These are phyloP conservation scores for Candida sanyiensis DNA, from an alignment of 805 yeast species.

Conservation along the genomic window DNA sequence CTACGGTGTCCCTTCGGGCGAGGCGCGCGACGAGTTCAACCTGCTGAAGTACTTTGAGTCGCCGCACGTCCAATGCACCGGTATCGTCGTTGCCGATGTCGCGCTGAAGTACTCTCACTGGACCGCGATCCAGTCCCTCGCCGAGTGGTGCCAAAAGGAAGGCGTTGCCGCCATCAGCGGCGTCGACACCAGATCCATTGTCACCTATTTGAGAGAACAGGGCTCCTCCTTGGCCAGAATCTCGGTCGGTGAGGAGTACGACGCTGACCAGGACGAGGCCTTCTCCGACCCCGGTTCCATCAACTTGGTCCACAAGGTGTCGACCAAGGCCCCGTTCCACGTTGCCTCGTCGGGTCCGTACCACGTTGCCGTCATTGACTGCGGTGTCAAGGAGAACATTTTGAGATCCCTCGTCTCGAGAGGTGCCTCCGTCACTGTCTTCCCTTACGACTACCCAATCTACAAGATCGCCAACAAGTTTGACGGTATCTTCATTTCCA, in stretches of 20 bases:
- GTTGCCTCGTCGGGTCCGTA: constrained; percentile 58
- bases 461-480: constrained; percentile 86
- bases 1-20: constrained; percentile 92
- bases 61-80: constrained; percentile 87
- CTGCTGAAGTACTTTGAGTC: constrained; percentile 87
- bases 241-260: constrained; percentile 85
- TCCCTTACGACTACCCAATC: constrained; percentile 93
- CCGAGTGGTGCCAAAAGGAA: constrained; percentile 94
- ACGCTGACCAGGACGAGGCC: constrained; percentile 87
- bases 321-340: constrained; percentile 94
- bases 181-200: constrained; percentile 94
- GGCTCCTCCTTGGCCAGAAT: constrained; percentile 93
- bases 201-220: constrained; percentile 86
- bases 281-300: constrained; percentile 85
- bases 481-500: constrained; percentile 91
- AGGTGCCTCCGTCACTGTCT: constrained; percentile 93
- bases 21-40: constrained; percentile 75
- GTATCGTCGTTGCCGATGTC: constrained; percentile 92
- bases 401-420: constrained; percentile 88
- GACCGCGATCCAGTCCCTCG: constrained; percentile 96
- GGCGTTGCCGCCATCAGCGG: constrained; percentile 96
- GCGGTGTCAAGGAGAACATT: constrained; percentile 98
- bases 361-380: constrained; percentile 91
- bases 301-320: constrained; percentile 87
- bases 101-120: constrained; percentile 97